These are phyloP conservation scores for Chlamydomonas asymmetrica DNA, from an alignment of 139 green algal genomes.

Conservation along the genomic window DNA sequence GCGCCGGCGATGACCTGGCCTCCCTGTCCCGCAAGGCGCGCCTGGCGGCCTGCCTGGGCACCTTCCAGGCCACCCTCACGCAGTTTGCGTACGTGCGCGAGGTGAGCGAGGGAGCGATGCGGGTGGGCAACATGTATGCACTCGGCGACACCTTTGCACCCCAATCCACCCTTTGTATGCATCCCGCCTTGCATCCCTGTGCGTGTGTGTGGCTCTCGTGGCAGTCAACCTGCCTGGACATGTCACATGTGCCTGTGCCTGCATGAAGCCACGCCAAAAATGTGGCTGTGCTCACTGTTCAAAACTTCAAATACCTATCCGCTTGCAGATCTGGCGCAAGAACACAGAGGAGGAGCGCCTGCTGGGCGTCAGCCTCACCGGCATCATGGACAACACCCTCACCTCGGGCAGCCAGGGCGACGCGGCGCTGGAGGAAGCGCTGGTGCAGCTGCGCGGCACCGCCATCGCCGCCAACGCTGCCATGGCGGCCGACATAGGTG, in stretches of 20 bases:
- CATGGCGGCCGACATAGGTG: constrained; percentile 25
- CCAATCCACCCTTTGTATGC: too few relatives aligned
- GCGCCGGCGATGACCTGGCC: constrained; percentile 21
- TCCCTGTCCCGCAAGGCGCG: constrained; percentile 40
- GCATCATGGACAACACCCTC: constrained; percentile 55
- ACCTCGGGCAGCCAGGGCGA: constrained; percentile 31
- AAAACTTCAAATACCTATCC: too few relatives aligned
- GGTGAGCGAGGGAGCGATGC: not conserved
- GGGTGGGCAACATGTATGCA: too few relatives aligned
- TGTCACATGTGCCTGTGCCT: too few relatives aligned
- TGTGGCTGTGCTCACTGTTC: too few relatives aligned
- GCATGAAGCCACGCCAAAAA: too few relatives aligned
- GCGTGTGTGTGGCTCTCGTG: too few relatives aligned
- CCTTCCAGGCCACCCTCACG: constrained; percentile 44
- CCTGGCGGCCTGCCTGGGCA: constrained; percentile 41
- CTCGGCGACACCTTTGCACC: too few relatives aligned
- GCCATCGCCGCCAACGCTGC: constrained; percentile 26
- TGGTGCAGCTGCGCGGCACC: constrained; percentile 10
- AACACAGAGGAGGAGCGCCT: constrained; percentile 51
- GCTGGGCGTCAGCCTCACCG: constrained; percentile 49
- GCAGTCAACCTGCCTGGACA: too few relatives aligned
- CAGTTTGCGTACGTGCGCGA: constrained; percentile 34
- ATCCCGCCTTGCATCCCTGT: too few relatives aligned
- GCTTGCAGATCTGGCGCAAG: constrained; percentile 30
- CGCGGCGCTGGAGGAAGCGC: constrained; percentile 4